Evolutionary conservation across 1,284 basidiomycete genomes (phyloP), one percentile per base, ranked within the genome.

Genomic region (Tilletia setariae): DNA sequence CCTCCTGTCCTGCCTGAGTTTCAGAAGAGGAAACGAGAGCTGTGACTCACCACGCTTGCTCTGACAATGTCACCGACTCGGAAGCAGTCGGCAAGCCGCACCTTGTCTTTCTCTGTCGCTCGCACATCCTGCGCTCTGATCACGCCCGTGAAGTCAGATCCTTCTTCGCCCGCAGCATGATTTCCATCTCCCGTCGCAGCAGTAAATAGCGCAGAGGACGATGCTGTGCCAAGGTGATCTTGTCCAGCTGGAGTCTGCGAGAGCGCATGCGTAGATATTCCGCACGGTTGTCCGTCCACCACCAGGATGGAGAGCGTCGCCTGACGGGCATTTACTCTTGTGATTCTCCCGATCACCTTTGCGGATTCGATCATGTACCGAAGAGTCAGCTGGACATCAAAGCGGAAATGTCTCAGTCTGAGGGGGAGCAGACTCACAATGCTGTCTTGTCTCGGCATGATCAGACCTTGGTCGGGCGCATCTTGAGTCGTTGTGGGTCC

Each of bases 41-140:
- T 8, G 42, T 65, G 9, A 87, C 91, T 83, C 82, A 96, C 94
- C 76, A 98, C 94, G 49, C 90, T 85, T 4, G 94, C 94, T 74
- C 91, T 89, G 32, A 99, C 91, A 66, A 98, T 91, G 84, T 99
- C 95, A 2, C 96, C 94, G 0, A 94, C 91, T 49, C 96, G 87
- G 84, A 98, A 98, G 80, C 93, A 97, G 75, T 96, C 92, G 42
- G 89, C 89, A 74, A 98, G 91, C 83, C 92, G 94, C 70, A 97
- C 88, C 82, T 90, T 91, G 85, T 95, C 93, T 78, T 92, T 92
- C 80, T 96, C 93, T 1, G 93, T 94, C 32, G 90, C 89, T 62
- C 84, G 80, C 49, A 69, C 76, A 83, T 98, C 96, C 83, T 95
- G 92, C 2, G 88, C 86, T 42, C 95, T 88, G 69, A 98, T 91